Conservation (phyloP, 192 early-diverging fungal species). For the Entomortierella lignicola region DNA sequence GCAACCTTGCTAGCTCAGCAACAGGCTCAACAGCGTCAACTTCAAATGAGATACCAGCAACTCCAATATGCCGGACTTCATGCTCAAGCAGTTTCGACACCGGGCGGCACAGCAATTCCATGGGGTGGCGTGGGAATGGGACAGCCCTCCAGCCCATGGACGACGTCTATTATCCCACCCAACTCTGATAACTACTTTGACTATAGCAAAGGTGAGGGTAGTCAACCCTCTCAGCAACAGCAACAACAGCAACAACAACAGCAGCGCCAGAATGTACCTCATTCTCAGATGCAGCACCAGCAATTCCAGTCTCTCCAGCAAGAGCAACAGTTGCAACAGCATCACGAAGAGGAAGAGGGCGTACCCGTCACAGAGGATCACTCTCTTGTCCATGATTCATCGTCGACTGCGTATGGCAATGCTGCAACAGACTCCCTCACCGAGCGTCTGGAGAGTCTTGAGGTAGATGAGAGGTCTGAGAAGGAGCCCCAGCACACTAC, state of each 20-base stretch:
- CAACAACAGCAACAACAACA: constrained; percentile 20
- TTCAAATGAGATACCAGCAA: constrained; percentile 49
- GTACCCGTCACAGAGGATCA: not conserved
- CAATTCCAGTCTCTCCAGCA: constrained; percentile 27
- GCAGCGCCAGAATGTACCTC: constrained; percentile 43
- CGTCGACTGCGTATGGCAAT: not conserved
- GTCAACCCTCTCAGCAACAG: constrained; percentile 38
- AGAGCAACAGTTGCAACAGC: constrained; percentile 17
- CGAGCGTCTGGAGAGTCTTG: constrained; percentile 11
- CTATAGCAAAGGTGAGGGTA: constrained; percentile 20
- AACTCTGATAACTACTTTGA: constrained; percentile 50
- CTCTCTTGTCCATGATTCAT: not conserved
- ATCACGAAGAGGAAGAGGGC: not conserved
- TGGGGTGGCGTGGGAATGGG: constrained; percentile 41
- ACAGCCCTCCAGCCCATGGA: constrained; percentile 46
- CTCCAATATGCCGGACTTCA: constrained; percentile 33
- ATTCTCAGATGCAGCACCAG: constrained; percentile 34
- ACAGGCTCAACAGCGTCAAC: constrained; percentile 45
- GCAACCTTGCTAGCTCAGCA: constrained; percentile 31
- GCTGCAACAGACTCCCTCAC: not conserved
- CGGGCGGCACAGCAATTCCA: constrained; percentile 42
- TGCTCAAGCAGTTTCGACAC: constrained; percentile 21
- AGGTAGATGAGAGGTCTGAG: not conserved
- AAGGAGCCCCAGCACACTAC: not conserved
- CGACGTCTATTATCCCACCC: constrained; percentile 40